Conservation (phyloP, 2,329 filamentous ascomycete species). For the Alternaria triticimaculans region DNA sequence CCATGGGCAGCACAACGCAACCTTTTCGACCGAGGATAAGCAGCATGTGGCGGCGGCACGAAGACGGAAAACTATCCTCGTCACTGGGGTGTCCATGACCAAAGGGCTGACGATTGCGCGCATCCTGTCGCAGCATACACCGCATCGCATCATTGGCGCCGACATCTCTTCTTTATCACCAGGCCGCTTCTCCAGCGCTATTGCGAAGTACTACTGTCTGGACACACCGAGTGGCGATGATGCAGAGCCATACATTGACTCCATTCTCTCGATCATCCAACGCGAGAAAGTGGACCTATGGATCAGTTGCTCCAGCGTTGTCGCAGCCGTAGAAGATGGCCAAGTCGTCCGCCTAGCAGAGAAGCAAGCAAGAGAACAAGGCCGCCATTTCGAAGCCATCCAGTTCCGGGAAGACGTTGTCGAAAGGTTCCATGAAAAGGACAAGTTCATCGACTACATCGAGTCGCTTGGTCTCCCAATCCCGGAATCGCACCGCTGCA, state of each 20-base stretch:
- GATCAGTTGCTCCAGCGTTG: conserved; percentile 75
- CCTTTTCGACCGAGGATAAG: conserved; percentile 24
- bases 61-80: conserved; percentile 63
- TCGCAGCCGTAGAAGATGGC: conserved; percentile 70
- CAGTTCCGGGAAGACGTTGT: conserved; percentile 67
- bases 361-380: conserved; percentile 57
- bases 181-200: conserved; percentile 63
- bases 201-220: conserved; percentile 63
- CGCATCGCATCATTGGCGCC: conserved; percentile 75
- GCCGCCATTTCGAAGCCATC: conserved; percentile 66
- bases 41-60: conserved; percentile 26
- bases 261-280: conserved; percentile 65
- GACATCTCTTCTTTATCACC: conserved; percentile 58
- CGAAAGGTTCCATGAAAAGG: conserved; percentile 67
- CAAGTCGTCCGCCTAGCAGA: conserved; percentile 58
- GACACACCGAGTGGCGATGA: conserved; percentile 42
- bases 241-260: conserved; percentile 61
- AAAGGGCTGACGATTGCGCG: conserved; percentile 73
- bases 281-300: conserved; percentile 71
- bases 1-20: conserved; percentile 15
- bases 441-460: conserved; percentile 68
- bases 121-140: conserved; percentile 65
- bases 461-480: conserved; percentile 50
- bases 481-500: conserved; percentile 58
- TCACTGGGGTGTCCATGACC: conserved; percentile 76